Conservation (phyloP, 768 basidiomycete species). For the Calocybe cyanea region DNA sequence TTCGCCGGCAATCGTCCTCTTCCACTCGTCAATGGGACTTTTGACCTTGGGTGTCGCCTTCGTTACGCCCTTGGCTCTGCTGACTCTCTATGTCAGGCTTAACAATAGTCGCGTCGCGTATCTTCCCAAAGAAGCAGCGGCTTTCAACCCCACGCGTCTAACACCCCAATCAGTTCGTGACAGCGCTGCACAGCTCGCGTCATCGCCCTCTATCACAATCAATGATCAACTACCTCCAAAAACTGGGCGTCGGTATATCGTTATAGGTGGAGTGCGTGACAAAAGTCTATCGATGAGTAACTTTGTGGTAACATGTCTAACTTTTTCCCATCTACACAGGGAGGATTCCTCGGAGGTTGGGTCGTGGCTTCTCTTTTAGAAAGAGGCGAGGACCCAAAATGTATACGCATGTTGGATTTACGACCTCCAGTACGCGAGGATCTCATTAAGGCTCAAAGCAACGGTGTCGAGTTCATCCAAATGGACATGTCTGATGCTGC, state of each 20-base stretch:
- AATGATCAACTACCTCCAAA: slow-evolving; percentile 53
- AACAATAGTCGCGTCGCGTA: slow-evolving; percentile 56
- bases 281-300: background rate
- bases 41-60: background rate
- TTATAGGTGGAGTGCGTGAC: slow-evolving; percentile 59
- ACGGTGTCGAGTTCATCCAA: slow-evolving; percentile 52
- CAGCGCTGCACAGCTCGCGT: slow-evolving; percentile 33
- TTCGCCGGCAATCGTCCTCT: too few species aligned
- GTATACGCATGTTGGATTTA: slow-evolving; percentile 67
- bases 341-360: slow-evolving; percentile 78
- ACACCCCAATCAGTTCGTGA: slow-evolving; percentile 37
- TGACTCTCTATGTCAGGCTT: slow-evolving; percentile 26
- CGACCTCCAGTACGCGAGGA: slow-evolving; percentile 56
- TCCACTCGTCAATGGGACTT: slow-evolving; percentile 2
- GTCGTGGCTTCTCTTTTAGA: slow-evolving; percentile 63
- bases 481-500: slow-evolving; percentile 53
- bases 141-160: slow-evolving; percentile 51
- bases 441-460: slow-evolving; percentile 46
- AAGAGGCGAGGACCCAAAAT: slow-evolving; percentile 65
- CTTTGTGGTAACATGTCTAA: background rate
- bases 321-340: slow-evolving; percentile 37
- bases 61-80: slow-evolving; percentile 11
- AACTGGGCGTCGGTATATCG: slow-evolving; percentile 73
- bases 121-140: slow-evolving; percentile 43
- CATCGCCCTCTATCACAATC: slow-evolving; percentile 29